These are phyloP conservation scores for Tetrastigma voinierianum DNA, from an alignment of 164 flowering plant genomes.

Conservation along the genomic window DNA sequence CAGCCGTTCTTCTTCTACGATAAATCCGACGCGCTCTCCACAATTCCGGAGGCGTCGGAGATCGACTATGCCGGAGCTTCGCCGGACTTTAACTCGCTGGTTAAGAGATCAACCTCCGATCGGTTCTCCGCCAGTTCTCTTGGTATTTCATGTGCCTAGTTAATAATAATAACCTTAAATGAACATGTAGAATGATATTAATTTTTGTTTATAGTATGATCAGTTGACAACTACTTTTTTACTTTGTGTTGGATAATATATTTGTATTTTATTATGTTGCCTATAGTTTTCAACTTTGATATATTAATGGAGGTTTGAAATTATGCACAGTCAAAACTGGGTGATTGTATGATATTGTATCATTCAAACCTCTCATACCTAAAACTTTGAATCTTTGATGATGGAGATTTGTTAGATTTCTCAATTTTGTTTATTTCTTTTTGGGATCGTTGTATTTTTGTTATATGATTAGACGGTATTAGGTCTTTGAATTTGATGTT, in stretches of 20 bases:
- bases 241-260: neutral
- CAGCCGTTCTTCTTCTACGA: constrained; percentile 27
- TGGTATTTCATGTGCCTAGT: constrained; percentile 44
- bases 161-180: neutral
- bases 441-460: too few species aligned
- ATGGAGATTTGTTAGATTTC: too few species aligned
- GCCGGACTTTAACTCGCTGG: constrained; percentile 39
- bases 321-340: too few species aligned
- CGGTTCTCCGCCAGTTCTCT: constrained; percentile 37
- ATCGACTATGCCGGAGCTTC: constrained; percentile 25
- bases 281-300: neutral
- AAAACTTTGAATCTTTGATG: too few species aligned
- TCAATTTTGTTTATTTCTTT: too few species aligned
- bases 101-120: constrained; percentile 41
- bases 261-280: neutral
- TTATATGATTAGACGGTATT: too few species aligned
- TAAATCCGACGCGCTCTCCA: constrained; percentile 30
- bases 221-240: neutral
- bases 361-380: too few species aligned
- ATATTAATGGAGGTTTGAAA: neutral
- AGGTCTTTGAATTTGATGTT: too few species aligned
- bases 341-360: too few species aligned
- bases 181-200: neutral
- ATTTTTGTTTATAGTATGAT: neutral
- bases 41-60: constrained; percentile 55